Evolutionary conservation across 495 filamentous ascomycete species (phyloP), one percentile per base, ranked within the genome.

Genomic region (Darksidea phi): DNA sequence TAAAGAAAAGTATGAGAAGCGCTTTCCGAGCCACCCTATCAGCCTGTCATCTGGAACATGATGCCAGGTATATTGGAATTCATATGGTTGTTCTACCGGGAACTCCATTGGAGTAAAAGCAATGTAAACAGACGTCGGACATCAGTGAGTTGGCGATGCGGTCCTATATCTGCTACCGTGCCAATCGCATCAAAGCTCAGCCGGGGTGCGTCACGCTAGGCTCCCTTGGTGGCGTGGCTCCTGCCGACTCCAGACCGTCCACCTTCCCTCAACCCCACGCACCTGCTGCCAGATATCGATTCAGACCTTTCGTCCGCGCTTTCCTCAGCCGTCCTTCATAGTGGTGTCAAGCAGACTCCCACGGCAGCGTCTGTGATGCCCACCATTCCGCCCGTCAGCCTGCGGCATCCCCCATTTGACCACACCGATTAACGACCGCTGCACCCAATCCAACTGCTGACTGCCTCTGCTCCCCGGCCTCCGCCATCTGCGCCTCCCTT

Each of bases 361-460:
- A 46, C 21, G 10, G 3, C 28, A 32, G 3, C 28, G 28, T 13
- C 28, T 50, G 55, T 50, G 32, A 34, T 23, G 49, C 43, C 45
- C 28, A 11, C 34, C 26, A n/a, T 10, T 6, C 23, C 13, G 26
- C 15, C 15, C 26, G 12, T 18, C 45, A 47, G 20, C 43, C 37
- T 58, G 43, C 32, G 23, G 21, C 41, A 38, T 25, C 43, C 26
- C 12, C 20, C 38, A 38, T 58, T 11, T 17, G 26, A 58, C 26
- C 3, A 36, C 55, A 26, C n/a, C 17, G 18, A 18, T 23, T 41
- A 10, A 43, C 28, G 37, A 48, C 41, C 48, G 8, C 15, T 13
- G 8, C 43, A 23, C 13, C 24, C 10, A 37, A 38, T n/a, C 11
- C 18, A n/a, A 13, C 12, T 49, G 13, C n/a, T 12, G 48, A 26